These are phyloP conservation scores for Colletotrichum lupini DNA, from an alignment of 2,329 filamentous ascomycete genomes.

Conservation along the genomic window DNA sequence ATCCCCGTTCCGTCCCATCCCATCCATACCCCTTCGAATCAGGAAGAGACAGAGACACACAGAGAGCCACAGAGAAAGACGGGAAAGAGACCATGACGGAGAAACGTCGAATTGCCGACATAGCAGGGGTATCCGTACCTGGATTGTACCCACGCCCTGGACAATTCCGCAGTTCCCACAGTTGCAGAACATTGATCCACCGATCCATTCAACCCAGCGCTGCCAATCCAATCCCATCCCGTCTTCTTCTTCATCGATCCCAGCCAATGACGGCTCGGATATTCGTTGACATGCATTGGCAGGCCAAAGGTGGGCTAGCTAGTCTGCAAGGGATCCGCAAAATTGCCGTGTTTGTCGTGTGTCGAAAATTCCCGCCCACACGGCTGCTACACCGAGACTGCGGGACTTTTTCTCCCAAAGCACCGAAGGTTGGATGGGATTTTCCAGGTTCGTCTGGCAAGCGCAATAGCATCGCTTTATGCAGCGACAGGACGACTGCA, in stretches of 20 bases:
- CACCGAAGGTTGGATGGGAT: constrained; percentile 24
- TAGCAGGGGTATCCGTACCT: background rate
- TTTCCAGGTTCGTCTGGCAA: constrained; percentile 19
- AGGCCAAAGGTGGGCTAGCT: background rate
- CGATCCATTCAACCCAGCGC: background rate
- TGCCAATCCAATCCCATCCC: background rate
- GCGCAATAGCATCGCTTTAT: background rate
- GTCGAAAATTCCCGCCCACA: constrained; percentile 21
- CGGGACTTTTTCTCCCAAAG: constrained; percentile 24
- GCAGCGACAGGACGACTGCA: background rate
- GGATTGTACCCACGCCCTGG: background rate
- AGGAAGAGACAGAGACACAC: background rate
- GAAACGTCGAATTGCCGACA: background rate
- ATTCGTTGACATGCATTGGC: constrained; percentile 13
- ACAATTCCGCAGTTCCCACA: background rate
- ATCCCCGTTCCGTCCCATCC: background rate
- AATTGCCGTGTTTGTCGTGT: constrained; percentile 33
- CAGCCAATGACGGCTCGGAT: background rate
- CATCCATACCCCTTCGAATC: background rate
- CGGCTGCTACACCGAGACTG: constrained; percentile 32
- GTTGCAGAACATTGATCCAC: background rate
- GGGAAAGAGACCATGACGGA: background rate
- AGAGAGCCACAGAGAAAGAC: background rate
- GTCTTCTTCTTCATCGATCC: background rate
- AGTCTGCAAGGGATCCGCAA: constrained; percentile 16